These are phyloP conservation scores for Pezicula rhizophila DNA, from an alignment of 2,329 filamentous ascomycete genomes.

Conservation along the genomic window DNA sequence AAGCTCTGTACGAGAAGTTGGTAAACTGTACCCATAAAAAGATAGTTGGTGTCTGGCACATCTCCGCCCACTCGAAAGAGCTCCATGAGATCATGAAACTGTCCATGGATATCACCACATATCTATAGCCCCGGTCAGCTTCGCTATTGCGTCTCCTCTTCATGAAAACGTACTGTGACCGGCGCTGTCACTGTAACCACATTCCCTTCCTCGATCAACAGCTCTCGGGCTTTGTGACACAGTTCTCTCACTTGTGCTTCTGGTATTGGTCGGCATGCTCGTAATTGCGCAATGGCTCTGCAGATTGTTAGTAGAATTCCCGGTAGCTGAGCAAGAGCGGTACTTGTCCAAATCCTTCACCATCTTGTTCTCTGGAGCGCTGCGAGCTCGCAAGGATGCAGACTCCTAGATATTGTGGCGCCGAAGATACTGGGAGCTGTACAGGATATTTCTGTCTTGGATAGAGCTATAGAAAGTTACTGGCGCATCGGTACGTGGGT, in stretches of 20 bases:
- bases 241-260: slow-evolving; percentile 93
- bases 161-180: slow-evolving; percentile 60
- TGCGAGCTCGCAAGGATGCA: background rate
- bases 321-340: slow-evolving; percentile 4
- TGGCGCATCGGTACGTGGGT: slow-evolving; percentile 16
- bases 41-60: slow-evolving; percentile 90
- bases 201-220: slow-evolving; percentile 95
- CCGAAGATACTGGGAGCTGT: background rate
- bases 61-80: slow-evolving; percentile 90
- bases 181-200: slow-evolving; percentile 92
- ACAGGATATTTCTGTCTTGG: background rate
- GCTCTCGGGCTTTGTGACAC: slow-evolving; percentile 93
- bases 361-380: slow-evolving; percentile 18
- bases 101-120: slow-evolving; percentile 94
- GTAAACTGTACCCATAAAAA: slow-evolving; percentile 76
- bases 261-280: slow-evolving; percentile 92
- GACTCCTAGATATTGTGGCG: background rate
- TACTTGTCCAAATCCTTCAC: slow-evolving; percentile 97
- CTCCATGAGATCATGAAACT: slow-evolving; percentile 97
- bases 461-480: slow-evolving; percentile 2
- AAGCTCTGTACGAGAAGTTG: too few relatives aligned
- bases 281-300: slow-evolving; percentile 91
- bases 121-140: slow-evolving; percentile 46
- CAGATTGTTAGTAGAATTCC: slow-evolving; percentile 13
- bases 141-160: background rate